A percentile compares a stretch with the other conserved stretches of the same genome.
Evolutionary conservation across 306 rosid genomes (phyloP).

Genomic region (Chamaecrista fasciculata): DNA sequence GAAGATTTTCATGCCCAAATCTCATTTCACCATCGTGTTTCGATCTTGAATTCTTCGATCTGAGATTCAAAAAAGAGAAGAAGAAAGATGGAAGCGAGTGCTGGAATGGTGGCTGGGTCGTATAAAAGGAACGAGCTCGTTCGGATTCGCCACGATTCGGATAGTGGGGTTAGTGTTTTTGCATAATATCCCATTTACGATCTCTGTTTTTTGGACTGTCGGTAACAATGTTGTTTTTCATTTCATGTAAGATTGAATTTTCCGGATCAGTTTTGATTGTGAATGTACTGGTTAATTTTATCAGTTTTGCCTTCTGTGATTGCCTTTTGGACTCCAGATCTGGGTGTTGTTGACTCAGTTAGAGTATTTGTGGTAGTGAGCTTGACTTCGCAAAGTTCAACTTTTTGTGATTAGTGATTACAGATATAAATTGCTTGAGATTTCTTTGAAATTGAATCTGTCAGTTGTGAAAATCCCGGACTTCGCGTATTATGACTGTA

Average conservation of each 20-base stretch:
- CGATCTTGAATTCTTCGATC: conserved; percentile 4
- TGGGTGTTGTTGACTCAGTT: background rate
- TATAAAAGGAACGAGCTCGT: conserved; percentile 72
- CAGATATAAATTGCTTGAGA: background rate
- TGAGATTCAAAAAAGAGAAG: background rate
- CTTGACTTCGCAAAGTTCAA: conserved; percentile 3
- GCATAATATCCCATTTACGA: background rate
- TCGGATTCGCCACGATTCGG: conserved; percentile 79
- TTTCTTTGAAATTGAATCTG: background rate
- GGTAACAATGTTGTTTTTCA: background rate
- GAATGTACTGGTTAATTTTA: background rate
- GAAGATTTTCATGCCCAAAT: conserved; percentile 32
- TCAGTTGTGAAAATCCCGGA: conserved; percentile 4
- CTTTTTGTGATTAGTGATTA: background rate
- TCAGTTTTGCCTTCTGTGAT: background rate
- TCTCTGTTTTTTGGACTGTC: background rate
- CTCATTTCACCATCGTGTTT: background rate
- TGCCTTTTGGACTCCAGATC: conserved; percentile 25
- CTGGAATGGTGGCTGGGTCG: conserved; percentile 75
- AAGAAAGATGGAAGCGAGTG: conserved; percentile 59
- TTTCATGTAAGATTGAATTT: background rate
- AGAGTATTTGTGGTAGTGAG: background rate
- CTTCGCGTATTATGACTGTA: background rate
- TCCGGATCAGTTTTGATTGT: background rate
- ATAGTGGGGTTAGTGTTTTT: conserved; percentile 52